A percentile compares a stretch with the other conserved stretches of the same genome.
These are phyloP conservation scores for Haplosporangium sp. DNA, from an alignment of 371 early-diverging fungal species.

Conservation along the genomic window DNA sequence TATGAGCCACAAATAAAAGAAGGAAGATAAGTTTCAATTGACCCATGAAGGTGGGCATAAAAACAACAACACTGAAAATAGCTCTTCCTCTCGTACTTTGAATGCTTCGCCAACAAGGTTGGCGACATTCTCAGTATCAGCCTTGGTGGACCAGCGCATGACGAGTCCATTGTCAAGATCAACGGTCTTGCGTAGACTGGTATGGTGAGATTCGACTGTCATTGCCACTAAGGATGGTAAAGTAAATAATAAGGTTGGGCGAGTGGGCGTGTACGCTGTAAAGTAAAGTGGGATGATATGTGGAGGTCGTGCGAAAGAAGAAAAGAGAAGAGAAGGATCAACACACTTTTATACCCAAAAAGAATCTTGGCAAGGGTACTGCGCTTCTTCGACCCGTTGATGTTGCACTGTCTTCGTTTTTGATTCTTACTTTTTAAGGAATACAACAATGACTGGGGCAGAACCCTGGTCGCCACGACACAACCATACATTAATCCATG, in stretches of 20 bases:
- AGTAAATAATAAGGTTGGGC: not conserved
- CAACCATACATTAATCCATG: too few relatives aligned
- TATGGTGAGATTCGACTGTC: conserved; percentile 1
- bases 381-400: too few relatives aligned
- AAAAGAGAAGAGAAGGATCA: not conserved
- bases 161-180: conserved; percentile 41
- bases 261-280: not conserved
- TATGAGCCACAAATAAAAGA: not conserved
- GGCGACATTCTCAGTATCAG: conserved; percentile 32
- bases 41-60: not conserved
- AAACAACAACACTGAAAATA: not conserved
- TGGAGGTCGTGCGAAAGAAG: not conserved
- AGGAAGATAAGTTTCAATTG: not conserved
- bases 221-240: not conserved
- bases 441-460: too few relatives aligned
- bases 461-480: too few relatives aligned
- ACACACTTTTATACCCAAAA: too few relatives aligned
- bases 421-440: too few relatives aligned
- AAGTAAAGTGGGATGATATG: not conserved
- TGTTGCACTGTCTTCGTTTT: too few relatives aligned
- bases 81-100: conserved; percentile 8
- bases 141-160: conserved; percentile 53
- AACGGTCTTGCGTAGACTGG: conserved; percentile 20
- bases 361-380: too few relatives aligned
- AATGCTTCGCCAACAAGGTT: conserved; percentile 20